Conservation (phyloP, 495 filamentous ascomycete genomes). For the Penicillium longicatenatum region DNA sequence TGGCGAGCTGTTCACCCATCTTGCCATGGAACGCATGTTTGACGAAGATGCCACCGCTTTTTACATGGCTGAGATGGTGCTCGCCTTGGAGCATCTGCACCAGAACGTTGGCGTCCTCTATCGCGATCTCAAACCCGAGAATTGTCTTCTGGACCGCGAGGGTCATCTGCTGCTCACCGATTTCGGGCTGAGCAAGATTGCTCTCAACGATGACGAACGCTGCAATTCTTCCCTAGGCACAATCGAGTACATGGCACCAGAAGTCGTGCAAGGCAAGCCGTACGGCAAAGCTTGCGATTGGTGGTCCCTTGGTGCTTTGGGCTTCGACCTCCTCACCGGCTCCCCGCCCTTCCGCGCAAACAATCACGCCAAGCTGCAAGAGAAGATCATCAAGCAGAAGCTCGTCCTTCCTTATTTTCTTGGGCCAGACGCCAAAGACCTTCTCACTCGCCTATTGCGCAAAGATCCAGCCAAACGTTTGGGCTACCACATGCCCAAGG, state of each 20-base stretch:
- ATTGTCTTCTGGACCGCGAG: slow-evolving; percentile 88
- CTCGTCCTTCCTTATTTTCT: slow-evolving; percentile 85
- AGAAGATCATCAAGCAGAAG: slow-evolving; percentile 92
- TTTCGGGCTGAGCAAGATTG: slow-evolving; percentile 94
- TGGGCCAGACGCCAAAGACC: slow-evolving; percentile 85
- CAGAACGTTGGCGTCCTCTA: slow-evolving; percentile 90
- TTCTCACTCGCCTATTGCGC: slow-evolving; percentile 82
- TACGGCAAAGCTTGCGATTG: slow-evolving; percentile 96
- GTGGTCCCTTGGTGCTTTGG: slow-evolving; percentile 95
- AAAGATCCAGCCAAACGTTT: slow-evolving; percentile 90
- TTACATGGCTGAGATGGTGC: slow-evolving; percentile 97
- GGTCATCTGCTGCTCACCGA: slow-evolving; percentile 95
- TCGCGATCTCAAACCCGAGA: slow-evolving; percentile 96
- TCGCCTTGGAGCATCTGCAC: slow-evolving; percentile 92
- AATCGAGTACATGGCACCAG: slow-evolving; percentile 97
- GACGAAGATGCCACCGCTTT: slow-evolving; percentile 84
- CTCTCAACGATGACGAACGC: slow-evolving; percentile 73
- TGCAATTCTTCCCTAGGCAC: slow-evolving; percentile 88
- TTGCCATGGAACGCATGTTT: slow-evolving; percentile 90
- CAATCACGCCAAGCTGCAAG: slow-evolving; percentile 89
- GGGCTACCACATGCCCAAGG: slow-evolving; percentile 84
- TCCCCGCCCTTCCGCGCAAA: slow-evolving; percentile 84
- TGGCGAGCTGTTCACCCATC: slow-evolving; percentile 89
- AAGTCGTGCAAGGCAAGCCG: slow-evolving; percentile 76
- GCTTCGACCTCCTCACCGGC: slow-evolving; percentile 89